Base-by-base conservation (phyloP, 1,284 basidiomycete genomes). In the Fomitopsis pinicola region DNA sequence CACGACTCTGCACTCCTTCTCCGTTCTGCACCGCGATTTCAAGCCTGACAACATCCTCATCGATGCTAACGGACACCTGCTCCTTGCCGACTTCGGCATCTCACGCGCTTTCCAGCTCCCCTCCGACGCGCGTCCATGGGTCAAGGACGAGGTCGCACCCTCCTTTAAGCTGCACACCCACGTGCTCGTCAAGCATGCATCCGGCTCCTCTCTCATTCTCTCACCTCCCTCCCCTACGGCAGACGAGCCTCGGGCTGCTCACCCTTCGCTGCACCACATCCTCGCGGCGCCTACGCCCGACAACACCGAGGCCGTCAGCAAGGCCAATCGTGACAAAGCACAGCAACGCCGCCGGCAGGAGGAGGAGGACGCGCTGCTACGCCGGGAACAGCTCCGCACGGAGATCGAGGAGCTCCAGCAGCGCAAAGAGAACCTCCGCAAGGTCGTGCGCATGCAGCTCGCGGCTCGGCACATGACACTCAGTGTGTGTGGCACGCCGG, bases 71-170 rank as follows among this genome's bases (percentile, higher is more conserved):
- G 82, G 77, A 35, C 66, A 69, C 63, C 74, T 88, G 60, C 83
- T 87, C 65, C 77, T 89, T 33, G 81, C 82, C n/a, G 87, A 89
- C 71, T 88, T 88, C 70, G 87, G 87, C 0, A 74, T 88, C 1
- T 84, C 83, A 9, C n/a, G 45, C 45, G 42, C 44, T 6, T 45
- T 45, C 10, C 8, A 44, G 36, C 28, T 55, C 26, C 22, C 28
- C 6, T n/a, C 19, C 22, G 26, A 4, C 7, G 35, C 52, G 4
- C 52, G 52, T 4, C 52, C 52, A 17, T 54, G 52, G 52, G 36
- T 17, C 28, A 40, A 19, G 46, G 52, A 38, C 5, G 52, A 54
- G 28, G n/a, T 17, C 17, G 12, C 7, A 6, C 2, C 52, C 12
- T 10, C 36, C n/a, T 19, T 54, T n/a, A 38, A 54, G 35, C 52